These are phyloP conservation scores for barley (Hordeum vulgare) DNA, from an alignment of 176 grass and related monocot genomes.

Conservation along the genomic window DNA sequence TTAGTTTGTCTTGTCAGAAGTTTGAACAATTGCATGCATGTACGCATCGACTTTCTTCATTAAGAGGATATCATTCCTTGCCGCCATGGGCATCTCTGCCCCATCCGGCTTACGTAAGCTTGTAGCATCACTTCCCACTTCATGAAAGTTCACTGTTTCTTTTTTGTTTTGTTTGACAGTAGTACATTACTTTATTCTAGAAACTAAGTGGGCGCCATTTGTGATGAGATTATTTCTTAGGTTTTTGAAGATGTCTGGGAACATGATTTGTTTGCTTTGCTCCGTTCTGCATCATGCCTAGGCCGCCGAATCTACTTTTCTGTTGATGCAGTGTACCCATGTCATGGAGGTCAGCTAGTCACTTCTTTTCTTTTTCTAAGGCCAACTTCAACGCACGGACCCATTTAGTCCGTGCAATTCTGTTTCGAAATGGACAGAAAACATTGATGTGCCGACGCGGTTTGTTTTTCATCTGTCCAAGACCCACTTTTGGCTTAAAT, in stretches of 20 bases:
- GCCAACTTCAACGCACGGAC: no score
- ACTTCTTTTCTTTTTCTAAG: not conserved
- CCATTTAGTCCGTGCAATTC: no score
- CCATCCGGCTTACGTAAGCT: conserved; percentile 16
- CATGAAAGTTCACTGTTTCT: not conserved
- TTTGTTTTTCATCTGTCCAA: no score
- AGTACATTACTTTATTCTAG: not conserved
- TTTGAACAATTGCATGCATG: conserved; percentile 10
- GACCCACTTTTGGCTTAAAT: no score
- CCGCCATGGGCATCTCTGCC: conserved; percentile 8
- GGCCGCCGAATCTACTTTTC: not conserved
- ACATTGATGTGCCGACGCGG: no score
- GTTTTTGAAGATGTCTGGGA: not conserved
- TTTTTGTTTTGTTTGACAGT: not conserved
- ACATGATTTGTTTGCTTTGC: not conserved
- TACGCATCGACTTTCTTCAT: conserved; percentile 6
- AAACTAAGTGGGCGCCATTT: not conserved
- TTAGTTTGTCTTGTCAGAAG: conserved; percentile 5
- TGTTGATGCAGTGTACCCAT: conserved; percentile 8
- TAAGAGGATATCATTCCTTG: conserved; percentile 31
- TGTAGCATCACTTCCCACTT: conserved; percentile 1
- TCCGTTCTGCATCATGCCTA: conserved; percentile 12
- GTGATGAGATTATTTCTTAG: not conserved
- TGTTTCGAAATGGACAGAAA: no score
- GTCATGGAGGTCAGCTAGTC: conserved; percentile 15